Base-by-base conservation (phyloP, 805 yeast genomes). In the Starmerella floris region DNA sequence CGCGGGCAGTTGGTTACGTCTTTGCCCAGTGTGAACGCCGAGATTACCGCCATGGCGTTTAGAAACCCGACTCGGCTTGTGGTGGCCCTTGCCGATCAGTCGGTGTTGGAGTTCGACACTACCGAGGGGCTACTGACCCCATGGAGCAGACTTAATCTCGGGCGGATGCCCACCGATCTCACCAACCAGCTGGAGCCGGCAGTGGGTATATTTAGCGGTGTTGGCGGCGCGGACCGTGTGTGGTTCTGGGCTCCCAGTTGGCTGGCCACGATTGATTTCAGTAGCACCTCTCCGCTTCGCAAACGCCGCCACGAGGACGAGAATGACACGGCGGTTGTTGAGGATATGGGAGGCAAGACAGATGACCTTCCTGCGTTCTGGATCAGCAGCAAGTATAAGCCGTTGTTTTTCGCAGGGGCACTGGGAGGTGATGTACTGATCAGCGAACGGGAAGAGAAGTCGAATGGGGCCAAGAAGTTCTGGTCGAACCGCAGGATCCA, bases 231-330 rank as follows among this genome's bases (percentile, higher is more conserved):
- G 1, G 54, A 63, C 27, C 67, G 73, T 43, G 63, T 80, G 15
- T 88, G 95, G 95, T 62, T 84, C n/a, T 85, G 83, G 73, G 94
- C 95, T 1, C 69, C 81, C 19, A 73, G 73, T 40, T 88, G 95
- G 94, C 51, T 87, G 15, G 72, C 79, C 3, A 81, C 72, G 58
- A 70, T 88, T 39, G 88, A 88, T 59, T 61, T 82, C 50, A 59
- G 69, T 8, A 57, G 67, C 41, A 73, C 79, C 54, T 59, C 77
- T 40, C 79, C 83, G 13, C 60, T 69, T 35, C 59, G 51, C 5
- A 44, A 60, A 23, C 62, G 59, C 5, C 40, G 44, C 1, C 52
- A 47, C 5, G 54, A 42, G 21, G 54, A 49, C 25, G 60, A 54
- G 26, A 52, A 43, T 3, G 56, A 50, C n/a, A 51, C 51, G 16